Evolutionary conservation across 75 land plant species (phyloP).

Genomic region (Cunninghamia lanceolata): DNA sequence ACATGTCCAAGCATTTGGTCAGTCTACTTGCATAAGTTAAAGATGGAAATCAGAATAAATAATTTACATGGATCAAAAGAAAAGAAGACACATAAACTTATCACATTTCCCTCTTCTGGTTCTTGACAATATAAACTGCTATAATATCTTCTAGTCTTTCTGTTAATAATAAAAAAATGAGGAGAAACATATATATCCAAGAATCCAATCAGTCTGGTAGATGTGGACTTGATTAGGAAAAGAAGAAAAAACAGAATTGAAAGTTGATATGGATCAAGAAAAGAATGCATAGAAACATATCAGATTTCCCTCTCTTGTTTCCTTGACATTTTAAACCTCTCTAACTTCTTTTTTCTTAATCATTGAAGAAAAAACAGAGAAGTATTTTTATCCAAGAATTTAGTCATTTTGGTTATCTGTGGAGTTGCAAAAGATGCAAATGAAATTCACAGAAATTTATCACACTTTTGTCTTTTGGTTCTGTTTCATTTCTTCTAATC

Average conservation of each 20-base stretch:
- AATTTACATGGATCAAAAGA: neutral
- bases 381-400: neutral
- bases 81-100: neutral
- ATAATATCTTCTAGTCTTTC: too few relatives aligned
- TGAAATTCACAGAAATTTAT: neutral
- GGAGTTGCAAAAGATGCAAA: neutral
- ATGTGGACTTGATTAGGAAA: too few relatives aligned
- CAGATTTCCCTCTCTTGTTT: neutral
- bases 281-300: neutral
- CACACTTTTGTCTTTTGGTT: neutral
- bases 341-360: too few relatives aligned
- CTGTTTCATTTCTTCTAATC: too few relatives aligned
- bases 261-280: neutral
- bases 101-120: neutral
- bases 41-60: neutral
- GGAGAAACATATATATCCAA: too few relatives aligned
- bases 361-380: too few relatives aligned
- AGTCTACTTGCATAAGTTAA: neutral
- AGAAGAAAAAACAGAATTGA: too few relatives aligned
- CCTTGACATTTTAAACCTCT: too few relatives aligned
- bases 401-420: neutral
- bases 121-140: too few relatives aligned
- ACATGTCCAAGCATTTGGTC: neutral
- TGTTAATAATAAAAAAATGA: too few relatives aligned
- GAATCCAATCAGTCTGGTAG: too few relatives aligned